Percentiles rank a stretch among this genome's conserved stretches.
These are phyloP conservation scores for Penicillium oxalicum DNA, from an alignment of 2,329 filamentous ascomycete species.

Conservation along the genomic window DNA sequence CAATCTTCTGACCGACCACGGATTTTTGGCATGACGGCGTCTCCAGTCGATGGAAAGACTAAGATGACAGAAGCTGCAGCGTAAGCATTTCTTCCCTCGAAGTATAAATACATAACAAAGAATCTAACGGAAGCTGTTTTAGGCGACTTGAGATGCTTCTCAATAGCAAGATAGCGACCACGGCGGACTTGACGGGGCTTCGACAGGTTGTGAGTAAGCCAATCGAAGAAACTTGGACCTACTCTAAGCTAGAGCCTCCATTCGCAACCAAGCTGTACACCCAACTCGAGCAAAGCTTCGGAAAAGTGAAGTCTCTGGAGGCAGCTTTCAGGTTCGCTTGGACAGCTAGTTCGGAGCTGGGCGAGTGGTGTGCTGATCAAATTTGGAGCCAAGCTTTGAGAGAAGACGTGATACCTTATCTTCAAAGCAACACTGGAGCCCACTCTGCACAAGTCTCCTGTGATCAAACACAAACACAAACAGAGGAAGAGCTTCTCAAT, in stretches of 20 bases:
- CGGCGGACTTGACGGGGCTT: slow-evolving; percentile 54
- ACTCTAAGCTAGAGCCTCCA: slow-evolving; percentile 48
- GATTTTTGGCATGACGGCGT: slow-evolving; percentile 95
- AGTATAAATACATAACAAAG: background rate
- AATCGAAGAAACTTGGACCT: slow-evolving; percentile 52
- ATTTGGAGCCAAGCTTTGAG: slow-evolving; percentile 69
- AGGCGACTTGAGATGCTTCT: slow-evolving; percentile 69
- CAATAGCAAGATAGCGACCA: slow-evolving; percentile 77
- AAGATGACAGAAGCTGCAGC: slow-evolving; percentile 65
- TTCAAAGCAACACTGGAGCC: slow-evolving; percentile 47
- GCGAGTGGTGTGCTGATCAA: slow-evolving; percentile 76
- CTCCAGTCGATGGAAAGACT: slow-evolving; percentile 76
- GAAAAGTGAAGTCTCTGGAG: slow-evolving; percentile 48
- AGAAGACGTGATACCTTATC: slow-evolving; percentile 55
- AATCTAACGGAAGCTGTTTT: slow-evolving; percentile 3
- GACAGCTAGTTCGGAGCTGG: slow-evolving; percentile 60
- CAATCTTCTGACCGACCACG: slow-evolving; percentile 55
- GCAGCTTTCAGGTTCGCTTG: slow-evolving; percentile 56
- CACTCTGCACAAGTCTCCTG: slow-evolving; percentile 2
- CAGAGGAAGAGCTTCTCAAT: slow-evolving; percentile 48
- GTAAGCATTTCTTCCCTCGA: slow-evolving; percentile 20
- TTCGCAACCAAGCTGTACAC: slow-evolving; percentile 62
- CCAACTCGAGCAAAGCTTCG: slow-evolving; percentile 49
- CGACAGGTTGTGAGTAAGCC: slow-evolving; percentile 55
- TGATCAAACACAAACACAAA: slow-evolving; percentile 42